phyloP scores from a whole-genome alignment of 2,329 filamentous ascomycete species.

The Neurospora crassa region DNA sequence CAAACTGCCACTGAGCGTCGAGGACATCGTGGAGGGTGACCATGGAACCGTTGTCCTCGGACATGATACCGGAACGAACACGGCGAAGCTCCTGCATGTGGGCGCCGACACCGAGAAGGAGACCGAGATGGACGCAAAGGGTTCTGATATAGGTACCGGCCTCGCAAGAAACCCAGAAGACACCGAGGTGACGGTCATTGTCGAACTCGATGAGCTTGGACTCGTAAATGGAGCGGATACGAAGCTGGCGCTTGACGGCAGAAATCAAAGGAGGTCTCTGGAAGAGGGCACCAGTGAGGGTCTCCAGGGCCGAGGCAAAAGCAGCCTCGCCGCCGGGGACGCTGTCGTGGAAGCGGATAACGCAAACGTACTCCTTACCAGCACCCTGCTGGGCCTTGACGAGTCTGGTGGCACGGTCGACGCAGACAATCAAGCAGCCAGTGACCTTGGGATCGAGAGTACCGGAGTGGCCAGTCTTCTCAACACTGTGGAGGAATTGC shows the following conservation, averaged over 20 bases:
- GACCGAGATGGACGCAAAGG: conserved; percentile 85
- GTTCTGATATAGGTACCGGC: conserved; percentile 98
- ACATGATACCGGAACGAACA: conserved; percentile 19
- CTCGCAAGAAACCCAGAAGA: conserved; percentile 99
- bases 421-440: conserved; percentile 35
- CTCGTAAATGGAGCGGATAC: conserved; percentile 96
- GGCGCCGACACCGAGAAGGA: conserved; percentile 69
- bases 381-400: conserved; percentile 99
- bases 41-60: conserved; percentile 16
- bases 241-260: conserved; percentile 95
- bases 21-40: conserved; percentile 88
- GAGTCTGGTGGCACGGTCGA: conserved; percentile 92
- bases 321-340: conserved; percentile 87
- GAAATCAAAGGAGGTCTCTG: conserved; percentile 95
- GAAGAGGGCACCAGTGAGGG: conserved; percentile 91
- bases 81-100: conserved; percentile 22
- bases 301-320: conserved; percentile 89
- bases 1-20: conserved; percentile 91
- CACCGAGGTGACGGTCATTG: conserved; percentile 92
- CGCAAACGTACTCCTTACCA: conserved; percentile 97
- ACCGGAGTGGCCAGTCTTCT: conserved; percentile 97
- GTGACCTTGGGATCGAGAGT: conserved; percentile 97
- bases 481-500: conserved; percentile 48
- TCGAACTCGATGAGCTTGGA: conserved; percentile 96
- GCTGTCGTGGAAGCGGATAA: conserved; percentile 92